These are phyloP conservation scores for Pittosporum tobira DNA, from an alignment of 129 eudicot species.

Conservation along the genomic window DNA sequence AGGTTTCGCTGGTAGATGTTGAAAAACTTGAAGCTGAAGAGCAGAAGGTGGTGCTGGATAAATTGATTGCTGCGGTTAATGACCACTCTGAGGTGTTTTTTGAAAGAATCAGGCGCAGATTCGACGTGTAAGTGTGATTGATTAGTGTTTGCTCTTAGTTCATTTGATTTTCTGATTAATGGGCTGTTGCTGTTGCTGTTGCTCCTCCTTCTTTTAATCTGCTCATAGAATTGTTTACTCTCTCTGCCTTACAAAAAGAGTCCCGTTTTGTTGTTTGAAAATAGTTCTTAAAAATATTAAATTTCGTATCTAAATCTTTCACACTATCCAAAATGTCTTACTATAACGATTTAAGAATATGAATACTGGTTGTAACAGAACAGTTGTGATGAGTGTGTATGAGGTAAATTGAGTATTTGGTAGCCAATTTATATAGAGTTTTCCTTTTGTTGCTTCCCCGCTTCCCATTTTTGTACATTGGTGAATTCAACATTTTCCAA, in stretches of 20 bases:
- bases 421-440: too few relatives aligned
- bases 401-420: not conserved
- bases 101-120: constrained; percentile 57
- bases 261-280: too few relatives aligned
- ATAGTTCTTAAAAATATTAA: too few relatives aligned
- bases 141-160: not conserved
- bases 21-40: constrained; percentile 49
- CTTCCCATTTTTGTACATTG: not conserved
- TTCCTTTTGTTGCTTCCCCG: too few relatives aligned
- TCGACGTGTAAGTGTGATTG: constrained; percentile 50
- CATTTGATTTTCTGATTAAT: not conserved
- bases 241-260: too few relatives aligned
- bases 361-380: not conserved
- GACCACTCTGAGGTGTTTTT: constrained; percentile 59
- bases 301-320: too few relatives aligned
- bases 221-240: too few relatives aligned
- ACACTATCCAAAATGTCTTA: too few relatives aligned
- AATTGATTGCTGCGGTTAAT: constrained; percentile 40
- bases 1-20: constrained; percentile 57
- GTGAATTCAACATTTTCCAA: not conserved
- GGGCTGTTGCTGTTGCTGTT: too few relatives aligned
- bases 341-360: not conserved
- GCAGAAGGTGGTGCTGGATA: constrained; percentile 56
- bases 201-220: not conserved
- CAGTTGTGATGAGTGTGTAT: not conserved